Percentiles rank a stretch among this genome's conserved stretches.
Evolutionary conservation across 2,329 filamentous ascomycete species (phyloP).

Genomic region (Grosmannia huntii): DNA sequence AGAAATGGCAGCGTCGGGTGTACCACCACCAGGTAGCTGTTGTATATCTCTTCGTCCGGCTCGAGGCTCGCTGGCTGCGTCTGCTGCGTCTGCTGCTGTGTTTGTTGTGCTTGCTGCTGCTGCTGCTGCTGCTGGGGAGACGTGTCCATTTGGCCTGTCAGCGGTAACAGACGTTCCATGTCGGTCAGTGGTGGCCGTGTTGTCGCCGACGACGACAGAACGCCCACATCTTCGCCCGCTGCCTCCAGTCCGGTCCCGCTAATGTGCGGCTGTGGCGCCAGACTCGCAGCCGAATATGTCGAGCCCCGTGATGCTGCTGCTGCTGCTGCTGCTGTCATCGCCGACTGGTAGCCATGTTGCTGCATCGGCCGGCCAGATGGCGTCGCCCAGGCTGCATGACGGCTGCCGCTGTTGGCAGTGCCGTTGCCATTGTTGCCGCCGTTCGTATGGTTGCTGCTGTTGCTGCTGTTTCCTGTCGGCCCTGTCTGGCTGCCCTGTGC

Average conservation of each 20-base stretch:
- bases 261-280: constrained; percentile 8
- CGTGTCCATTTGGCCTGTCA: constrained; percentile 1
- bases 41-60: neutral
- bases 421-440: neutral
- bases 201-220: neutral
- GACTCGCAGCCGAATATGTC: constrained; percentile 5
- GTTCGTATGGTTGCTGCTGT: neutral
- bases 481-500: constrained; percentile 19
- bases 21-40: constrained; percentile 49
- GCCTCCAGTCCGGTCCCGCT: neutral
- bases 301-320: constrained; percentile 11
- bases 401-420: constrained; percentile 16
- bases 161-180: constrained; percentile 15
- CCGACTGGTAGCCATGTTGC: neutral
- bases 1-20: constrained; percentile 57
- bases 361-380: constrained; percentile 21
- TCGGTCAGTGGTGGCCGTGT: constrained; percentile 10
- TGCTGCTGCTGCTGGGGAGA: neutral
- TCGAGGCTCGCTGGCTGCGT: neutral
- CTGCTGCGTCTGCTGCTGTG: neutral
- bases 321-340: constrained; percentile 10
- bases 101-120: neutral
- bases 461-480: constrained; percentile 13
- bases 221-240: neutral
- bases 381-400: constrained; percentile 33